Evolutionary conservation across 805 yeast species (phyloP).

Genomic region (Saturnispora saitoi): DNA sequence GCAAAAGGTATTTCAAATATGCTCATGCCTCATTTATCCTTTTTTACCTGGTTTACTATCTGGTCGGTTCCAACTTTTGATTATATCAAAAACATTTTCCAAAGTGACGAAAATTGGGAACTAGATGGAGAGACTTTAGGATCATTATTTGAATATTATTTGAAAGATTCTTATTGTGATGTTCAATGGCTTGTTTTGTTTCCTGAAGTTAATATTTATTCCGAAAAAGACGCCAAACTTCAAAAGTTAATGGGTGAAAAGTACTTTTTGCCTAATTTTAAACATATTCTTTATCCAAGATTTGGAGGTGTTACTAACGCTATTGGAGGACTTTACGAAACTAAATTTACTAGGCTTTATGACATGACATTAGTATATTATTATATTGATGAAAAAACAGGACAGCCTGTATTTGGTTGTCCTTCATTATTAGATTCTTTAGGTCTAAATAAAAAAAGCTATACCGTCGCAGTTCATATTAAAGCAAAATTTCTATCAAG

Average conservation of each 20-base stretch:
- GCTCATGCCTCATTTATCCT: constrained; percentile 39
- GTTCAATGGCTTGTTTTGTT: constrained; percentile 58
- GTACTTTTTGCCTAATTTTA: constrained; percentile 51
- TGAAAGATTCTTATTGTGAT: constrained; percentile 15
- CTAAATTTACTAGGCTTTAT: constrained; percentile 39
- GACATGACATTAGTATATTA: constrained; percentile 48
- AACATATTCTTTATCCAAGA: constrained; percentile 69
- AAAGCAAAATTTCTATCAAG: constrained; percentile 38
- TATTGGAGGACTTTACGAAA: constrained; percentile 33
- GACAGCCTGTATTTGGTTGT: constrained; percentile 21
- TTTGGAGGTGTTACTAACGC: constrained; percentile 49
- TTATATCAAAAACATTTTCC: constrained; percentile 38
- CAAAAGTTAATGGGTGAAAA: constrained; percentile 50
- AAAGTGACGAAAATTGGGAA: constrained; percentile 67
- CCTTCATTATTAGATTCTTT: constrained; percentile 33
- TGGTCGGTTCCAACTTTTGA: constrained; percentile 53
- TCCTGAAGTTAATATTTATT: constrained; percentile 77
- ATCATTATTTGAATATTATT: constrained; percentile 29
- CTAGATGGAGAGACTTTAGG: constrained; percentile 31
- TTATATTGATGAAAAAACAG: constrained; percentile 11
- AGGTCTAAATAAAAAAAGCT: constrained; percentile 25
- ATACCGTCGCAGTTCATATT: constrained; percentile 36
- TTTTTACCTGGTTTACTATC: constrained; percentile 62
- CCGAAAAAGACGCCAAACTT: constrained; percentile 35
- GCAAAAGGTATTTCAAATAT: constrained; percentile 23